Percentiles rank a stretch among this genome's conserved stretches.
Conservation (phyloP, 192 early-diverging fungal genomes). For the Mortierella alpina region DNA sequence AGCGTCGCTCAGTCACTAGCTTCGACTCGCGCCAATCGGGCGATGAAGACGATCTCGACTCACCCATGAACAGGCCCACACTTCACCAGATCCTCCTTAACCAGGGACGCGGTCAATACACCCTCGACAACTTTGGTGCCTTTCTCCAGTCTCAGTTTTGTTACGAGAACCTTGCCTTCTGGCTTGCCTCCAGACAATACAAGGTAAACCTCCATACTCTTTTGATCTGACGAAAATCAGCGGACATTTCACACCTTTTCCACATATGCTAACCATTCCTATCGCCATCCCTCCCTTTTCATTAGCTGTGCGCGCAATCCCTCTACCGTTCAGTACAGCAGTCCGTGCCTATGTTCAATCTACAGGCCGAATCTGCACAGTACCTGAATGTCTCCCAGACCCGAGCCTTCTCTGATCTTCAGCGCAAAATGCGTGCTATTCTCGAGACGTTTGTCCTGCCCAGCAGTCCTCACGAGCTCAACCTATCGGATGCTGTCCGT, state of each 20-base stretch:
- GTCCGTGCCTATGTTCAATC: conserved; percentile 30
- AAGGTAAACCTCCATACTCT: conserved; percentile 25
- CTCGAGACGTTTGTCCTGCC: conserved; percentile 52
- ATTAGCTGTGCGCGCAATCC: conserved; percentile 49
- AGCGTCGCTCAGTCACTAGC: conserved; percentile 38
- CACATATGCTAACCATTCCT: neutral
- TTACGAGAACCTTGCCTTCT: conserved; percentile 55
- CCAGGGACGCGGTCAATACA: conserved; percentile 53
- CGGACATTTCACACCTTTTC: neutral
- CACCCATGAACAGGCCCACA: conserved; percentile 30
- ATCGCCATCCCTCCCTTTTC: conserved; percentile 6
- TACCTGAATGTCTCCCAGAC: conserved; percentile 36
- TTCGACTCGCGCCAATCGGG: conserved; percentile 36
- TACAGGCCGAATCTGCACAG: conserved; percentile 22
- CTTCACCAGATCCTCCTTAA: conserved; percentile 51
- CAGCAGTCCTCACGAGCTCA: conserved; percentile 53
- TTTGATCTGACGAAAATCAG: neutral
- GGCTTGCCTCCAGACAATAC: conserved; percentile 52
- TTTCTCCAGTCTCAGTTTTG: conserved; percentile 53
- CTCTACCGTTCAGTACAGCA: conserved; percentile 42
- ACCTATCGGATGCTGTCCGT: conserved; percentile 46
- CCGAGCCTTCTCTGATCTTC: conserved; percentile 40
- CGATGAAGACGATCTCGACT: conserved; percentile 26
- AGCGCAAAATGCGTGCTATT: conserved; percentile 47
- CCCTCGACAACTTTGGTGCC: conserved; percentile 49